phyloP scores from a whole-genome alignment of 257 asterid species.

The Galeopsis tetrahit region DNA sequence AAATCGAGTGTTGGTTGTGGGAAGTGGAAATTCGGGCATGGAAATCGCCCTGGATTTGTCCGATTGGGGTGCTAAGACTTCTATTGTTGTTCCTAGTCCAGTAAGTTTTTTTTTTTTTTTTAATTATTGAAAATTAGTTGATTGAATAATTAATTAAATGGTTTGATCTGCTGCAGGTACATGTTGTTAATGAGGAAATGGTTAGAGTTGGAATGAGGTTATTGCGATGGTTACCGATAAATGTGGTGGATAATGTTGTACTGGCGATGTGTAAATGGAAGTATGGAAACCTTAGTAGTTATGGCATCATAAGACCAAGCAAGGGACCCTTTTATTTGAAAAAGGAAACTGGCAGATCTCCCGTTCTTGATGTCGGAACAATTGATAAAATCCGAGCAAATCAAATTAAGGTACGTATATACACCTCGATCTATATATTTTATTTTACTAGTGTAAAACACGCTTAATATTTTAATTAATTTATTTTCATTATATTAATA shows the following conservation, averaged over 20 bases:
- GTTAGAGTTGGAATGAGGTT: constrained; percentile 52
- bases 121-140: neutral
- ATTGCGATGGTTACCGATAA: constrained; percentile 30
- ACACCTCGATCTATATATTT: no score
- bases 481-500: no score
- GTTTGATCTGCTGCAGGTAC: constrained; percentile 40
- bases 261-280: constrained; percentile 17
- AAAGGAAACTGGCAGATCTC: constrained; percentile 46
- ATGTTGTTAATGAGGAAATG: constrained; percentile 43
- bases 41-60: constrained; percentile 69
- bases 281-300: constrained; percentile 46
- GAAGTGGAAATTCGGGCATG: constrained; percentile 80
- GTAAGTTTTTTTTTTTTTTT: constrained; percentile 39
- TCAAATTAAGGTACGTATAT: constrained; percentile 44
- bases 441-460: no score
- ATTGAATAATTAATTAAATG: neutral
- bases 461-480: no score
- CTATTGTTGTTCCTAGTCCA: constrained; percentile 54
- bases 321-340: constrained; percentile 59
- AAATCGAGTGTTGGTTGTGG: constrained; percentile 56
- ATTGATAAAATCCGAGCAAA: constrained; percentile 39
- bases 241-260: constrained; percentile 41
- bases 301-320: constrained; percentile 51
- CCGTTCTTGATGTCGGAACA: constrained; percentile 64
- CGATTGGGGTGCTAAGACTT: constrained; percentile 45